Base-by-base conservation (phyloP, 768 basidiomycete species). In the Lentinula detonsa region DNA sequence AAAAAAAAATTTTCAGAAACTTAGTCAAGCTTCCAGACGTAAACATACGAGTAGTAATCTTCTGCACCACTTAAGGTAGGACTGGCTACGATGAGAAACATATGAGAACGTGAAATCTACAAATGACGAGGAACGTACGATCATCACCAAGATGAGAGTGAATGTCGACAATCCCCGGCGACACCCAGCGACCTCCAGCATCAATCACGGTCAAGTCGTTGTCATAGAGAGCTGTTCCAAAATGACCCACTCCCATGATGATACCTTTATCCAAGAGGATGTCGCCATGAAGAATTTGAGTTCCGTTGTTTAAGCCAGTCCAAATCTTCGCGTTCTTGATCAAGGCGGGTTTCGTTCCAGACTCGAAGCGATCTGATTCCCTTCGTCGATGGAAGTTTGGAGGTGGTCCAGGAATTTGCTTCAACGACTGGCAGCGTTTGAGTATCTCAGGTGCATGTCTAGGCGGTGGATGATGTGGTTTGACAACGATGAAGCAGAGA, bases 321-420 rank as follows among this genome's bases (percentile, higher is more conserved):
- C 87, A 87, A 35, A 87, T 75, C 2, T 76, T 85, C 13, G 80
- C 85, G 61, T 87, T 87, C 66, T 69, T 75, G 58, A 87, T 74
- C 59, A 81, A 68, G 0, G 76, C 74, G 1, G 82, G 67, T 39
- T 69, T 71, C 2, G 83, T 81, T 0, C 78, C 81, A 1, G 69
- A 68, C 1, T 69, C 75, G 55, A 74, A 81, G 8, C 81, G 70
- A 63, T 84, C 81, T 3, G 78, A 81, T 57, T 71, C 62, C 15
- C 54, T 62, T 10, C 80, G 73, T 42, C 18, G 6, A 40, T 60
- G 42, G 37, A 60, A 63, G 13, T 48, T 21, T 21, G 59, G 42
- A 33, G 62, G 53, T 15, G 31, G 39, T 59, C 35, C 45, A 61
- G 81, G 83, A 80, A 45, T 81, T 80, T 42, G 77, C 78, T 66